Base-by-base conservation (phyloP, 2,329 filamentous ascomycete species). In the Escovopsis sp. region DNA sequence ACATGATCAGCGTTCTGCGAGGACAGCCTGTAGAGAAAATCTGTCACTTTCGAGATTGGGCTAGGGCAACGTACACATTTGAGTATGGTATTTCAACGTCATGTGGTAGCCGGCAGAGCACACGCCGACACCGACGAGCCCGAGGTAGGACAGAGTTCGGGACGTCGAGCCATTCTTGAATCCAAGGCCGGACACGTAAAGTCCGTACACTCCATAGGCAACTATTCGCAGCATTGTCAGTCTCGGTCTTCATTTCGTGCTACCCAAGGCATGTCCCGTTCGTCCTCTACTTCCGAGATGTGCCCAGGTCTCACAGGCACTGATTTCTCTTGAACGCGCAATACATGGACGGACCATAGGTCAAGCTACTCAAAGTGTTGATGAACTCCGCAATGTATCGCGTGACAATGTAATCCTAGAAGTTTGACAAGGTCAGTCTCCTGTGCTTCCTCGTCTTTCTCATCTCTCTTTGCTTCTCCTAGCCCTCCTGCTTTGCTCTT, bases 341-440 rank as follows among this genome's bases (percentile, higher is more conserved):
- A 25, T 9, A 8, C 21, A 25, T 25, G 21, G 21, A 25, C 51
- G 11, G 11, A 53, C 52, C 49, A 34, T 55, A 63, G 4, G 53
- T 43, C 1, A 58, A 40, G 35, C 59, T 64, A 37, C 58, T 62
- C 2, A 62, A 40, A 1, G 58, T 62, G 39, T 64, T 64, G 42
- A 63, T 55, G 27, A 64, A 62, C 33, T 64, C 61, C 5, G 58
- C 61, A 15, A 63, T 47, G 23, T 59, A 63, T 15, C 55, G 47
- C 8, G 60, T 63, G 11, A 64, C 44, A 8, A 56, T 49, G 47
- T 64, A 64, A 19, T 55, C 52, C 52, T 53, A 27, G 16, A 7
- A 31, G n/a, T 19, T 30, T 5, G 13, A 26, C 3, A n/a, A n/a
- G n/a, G n/a, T n/a, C n/a, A n/a, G n/a, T n/a, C n/a, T n/a, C n/a